phyloP scores from a whole-genome alignment of 2,329 filamentous ascomycete species.

The Ustulina deusta region DNA sequence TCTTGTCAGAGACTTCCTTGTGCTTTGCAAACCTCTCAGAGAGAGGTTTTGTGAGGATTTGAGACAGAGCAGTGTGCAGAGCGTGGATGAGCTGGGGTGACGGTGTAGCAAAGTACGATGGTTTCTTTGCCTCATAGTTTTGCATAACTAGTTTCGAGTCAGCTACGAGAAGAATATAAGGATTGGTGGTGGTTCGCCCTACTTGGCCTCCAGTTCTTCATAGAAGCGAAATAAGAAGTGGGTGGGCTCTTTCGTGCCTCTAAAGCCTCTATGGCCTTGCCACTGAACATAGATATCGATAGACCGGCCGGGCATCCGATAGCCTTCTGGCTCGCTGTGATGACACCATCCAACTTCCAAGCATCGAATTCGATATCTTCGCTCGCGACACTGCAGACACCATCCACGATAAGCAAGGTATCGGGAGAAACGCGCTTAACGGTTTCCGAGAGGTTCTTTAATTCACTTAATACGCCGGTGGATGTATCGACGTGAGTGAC shows the following conservation, averaged over 20 bases:
- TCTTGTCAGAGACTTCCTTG: slow-evolving; percentile 80
- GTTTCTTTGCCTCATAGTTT: slow-evolving; percentile 98
- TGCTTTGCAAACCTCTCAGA: slow-evolving; percentile 87
- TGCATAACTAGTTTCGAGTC: slow-evolving; percentile 79
- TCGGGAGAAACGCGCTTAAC: slow-evolving; percentile 89
- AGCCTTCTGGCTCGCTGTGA: slow-evolving; percentile 96
- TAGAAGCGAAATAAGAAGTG: slow-evolving; percentile 91
- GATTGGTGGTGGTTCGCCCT: slow-evolving; percentile 49
- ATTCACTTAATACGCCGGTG: slow-evolving; percentile 92
- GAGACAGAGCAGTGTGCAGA: slow-evolving; percentile 86
- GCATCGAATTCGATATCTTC: slow-evolving; percentile 97
- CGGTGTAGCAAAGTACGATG: slow-evolving; percentile 97
- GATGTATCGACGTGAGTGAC: slow-evolving; percentile 98
- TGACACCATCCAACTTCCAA: slow-evolving; percentile 91
- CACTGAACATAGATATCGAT: slow-evolving; percentile 94
- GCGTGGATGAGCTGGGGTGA: slow-evolving; percentile 94
- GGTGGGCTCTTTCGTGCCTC: slow-evolving; percentile 84
- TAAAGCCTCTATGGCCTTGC: slow-evolving; percentile 83
- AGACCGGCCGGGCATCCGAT: slow-evolving; percentile 95
- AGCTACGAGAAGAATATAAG: slow-evolving; percentile 28
- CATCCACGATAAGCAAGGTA: slow-evolving; percentile 92
- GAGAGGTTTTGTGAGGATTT: slow-evolving; percentile 85
- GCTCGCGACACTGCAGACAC: slow-evolving; percentile 95
- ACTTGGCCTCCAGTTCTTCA: slow-evolving; percentile 98
- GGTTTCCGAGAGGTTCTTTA: slow-evolving; percentile 84